Conservation (phyloP, 345 rosid species). For the Microthlaspi erraticum region DNA sequence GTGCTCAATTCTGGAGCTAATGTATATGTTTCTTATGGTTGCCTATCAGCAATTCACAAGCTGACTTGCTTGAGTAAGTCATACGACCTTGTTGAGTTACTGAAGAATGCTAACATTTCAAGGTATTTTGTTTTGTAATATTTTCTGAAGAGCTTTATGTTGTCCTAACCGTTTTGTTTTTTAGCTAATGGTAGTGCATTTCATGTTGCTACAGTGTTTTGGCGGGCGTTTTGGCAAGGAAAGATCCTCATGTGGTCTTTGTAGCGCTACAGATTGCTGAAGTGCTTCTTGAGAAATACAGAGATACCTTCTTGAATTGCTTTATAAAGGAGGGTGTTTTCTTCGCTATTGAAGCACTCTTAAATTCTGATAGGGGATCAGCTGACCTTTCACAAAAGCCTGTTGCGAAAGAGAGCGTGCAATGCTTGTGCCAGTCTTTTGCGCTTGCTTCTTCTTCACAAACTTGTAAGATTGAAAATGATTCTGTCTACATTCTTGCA, state of each 20-base stretch:
- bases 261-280: conserved; percentile 76
- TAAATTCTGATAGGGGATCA: conserved; percentile 60
- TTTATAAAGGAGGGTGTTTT: conserved; percentile 88
- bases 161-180: conserved; percentile 39
- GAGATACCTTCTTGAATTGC: conserved; percentile 63
- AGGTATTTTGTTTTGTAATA: conserved; percentile 51
- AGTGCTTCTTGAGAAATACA: conserved; percentile 68
- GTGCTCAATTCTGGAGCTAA: conserved; percentile 91
- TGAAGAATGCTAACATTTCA: conserved; percentile 69
- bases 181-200: conserved; percentile 33
- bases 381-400: conserved; percentile 54
- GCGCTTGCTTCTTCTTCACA: conserved; percentile 51
- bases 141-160: conserved; percentile 47
- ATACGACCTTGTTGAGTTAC: conserved; percentile 67
- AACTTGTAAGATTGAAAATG: conserved; percentile 72
- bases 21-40: conserved; percentile 74
- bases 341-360: conserved; percentile 74
- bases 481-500: conserved; percentile 69
- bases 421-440: conserved; percentile 87
- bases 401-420: conserved; percentile 53
- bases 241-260: conserved; percentile 78
- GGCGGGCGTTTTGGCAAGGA: conserved; percentile 84
- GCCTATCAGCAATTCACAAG: conserved; percentile 75
- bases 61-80: conserved; percentile 67
- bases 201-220: conserved; percentile 67